Evolutionary conservation across 495 filamentous ascomycete genomes (phyloP), one percentile per base, ranked within the genome.

Genomic region (Tuber aestivum): DNA sequence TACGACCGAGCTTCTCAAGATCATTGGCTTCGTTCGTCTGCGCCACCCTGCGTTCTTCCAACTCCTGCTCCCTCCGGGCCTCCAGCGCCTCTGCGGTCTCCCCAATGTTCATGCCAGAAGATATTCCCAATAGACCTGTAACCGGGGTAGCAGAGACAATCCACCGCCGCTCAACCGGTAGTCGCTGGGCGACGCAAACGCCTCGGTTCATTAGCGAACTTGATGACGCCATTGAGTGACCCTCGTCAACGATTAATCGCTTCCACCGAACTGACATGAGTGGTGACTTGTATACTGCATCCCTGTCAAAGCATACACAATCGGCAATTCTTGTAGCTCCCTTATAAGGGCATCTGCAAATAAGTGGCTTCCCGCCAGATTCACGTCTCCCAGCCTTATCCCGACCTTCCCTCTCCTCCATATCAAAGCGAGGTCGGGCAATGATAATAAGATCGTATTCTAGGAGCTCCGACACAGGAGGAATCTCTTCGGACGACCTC

Each of bases 61-160:
- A 56, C 9, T 65, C 50, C 4, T 69, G 74, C 12, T 76, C 73
- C 20, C 7, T 44, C 20, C 72, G 41, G 20, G 41, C 68, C 27
- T 72, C 42, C 14, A 69, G 21, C 2, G 78, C 74, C 23, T 45
- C 75, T n/a, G 72, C 75, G 7, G 83, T 86, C 76, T 88, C 87
- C 45, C 84, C 85, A 3, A 85, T 86, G 6, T 87, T 87, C 72
- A 90, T 82, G 65, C 89, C 90, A 8, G 91, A 86, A 79, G 91
- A 89, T 0, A 96, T 87, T 2, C 94, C 93, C 61, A 92, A 90
- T 1, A 98, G 86, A 61, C 93, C 91, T 75, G 88, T 90, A 16
- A 94, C 92, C 21, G 95, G 95, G 0, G 95, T 98, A 72, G 94
- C 95, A 3, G 93, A 95, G 5, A 97, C 92, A 23, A 97, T 88